These are phyloP conservation scores for Mortierella polycephala DNA, from an alignment of 371 early-diverging fungal species.

Conservation along the genomic window DNA sequence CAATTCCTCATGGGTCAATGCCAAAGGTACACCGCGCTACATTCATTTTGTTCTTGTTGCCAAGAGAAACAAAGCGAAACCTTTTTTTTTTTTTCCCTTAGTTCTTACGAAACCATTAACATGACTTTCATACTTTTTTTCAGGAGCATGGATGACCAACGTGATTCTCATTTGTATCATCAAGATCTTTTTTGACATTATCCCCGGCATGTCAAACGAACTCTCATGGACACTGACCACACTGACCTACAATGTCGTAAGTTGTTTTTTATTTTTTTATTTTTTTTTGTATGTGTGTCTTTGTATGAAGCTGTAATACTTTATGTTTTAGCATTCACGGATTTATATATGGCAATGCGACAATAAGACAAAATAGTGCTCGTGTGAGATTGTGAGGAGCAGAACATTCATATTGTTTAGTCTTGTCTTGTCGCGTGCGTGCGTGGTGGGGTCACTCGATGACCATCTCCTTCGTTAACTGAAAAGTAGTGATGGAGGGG, in stretches of 20 bases:
- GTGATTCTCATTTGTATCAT: constrained; percentile 81
- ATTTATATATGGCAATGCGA: too few relatives aligned
- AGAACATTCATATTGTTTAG: too few relatives aligned
- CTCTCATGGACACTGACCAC: constrained; percentile 97
- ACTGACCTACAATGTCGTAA: constrained; percentile 88
- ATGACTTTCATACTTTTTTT: not conserved
- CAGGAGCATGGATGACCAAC: constrained; percentile 94
- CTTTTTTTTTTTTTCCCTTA: not conserved
- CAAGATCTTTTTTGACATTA: constrained; percentile 83
- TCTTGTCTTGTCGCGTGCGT: too few relatives aligned
- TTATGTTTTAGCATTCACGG: too few relatives aligned
- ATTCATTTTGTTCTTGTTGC: not conserved
- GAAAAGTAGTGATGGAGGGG: too few relatives aligned
- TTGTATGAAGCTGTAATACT: too few relatives aligned
- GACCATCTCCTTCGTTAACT: too few relatives aligned
- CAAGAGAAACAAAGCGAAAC: constrained; percentile 1
- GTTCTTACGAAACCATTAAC: not conserved
- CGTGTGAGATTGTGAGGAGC: too few relatives aligned
- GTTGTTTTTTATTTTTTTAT: constrained; percentile 20
- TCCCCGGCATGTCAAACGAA: constrained; percentile 92
- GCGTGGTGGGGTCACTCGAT: too few relatives aligned
- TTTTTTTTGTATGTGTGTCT: not conserved
- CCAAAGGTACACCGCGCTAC: constrained; percentile 62
- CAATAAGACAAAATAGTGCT: too few relatives aligned
- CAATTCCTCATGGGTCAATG: constrained; percentile 78